phyloP scores from a whole-genome alignment of 2,329 filamentous ascomycete species.

The Magnaporthiopsis poae region DNA sequence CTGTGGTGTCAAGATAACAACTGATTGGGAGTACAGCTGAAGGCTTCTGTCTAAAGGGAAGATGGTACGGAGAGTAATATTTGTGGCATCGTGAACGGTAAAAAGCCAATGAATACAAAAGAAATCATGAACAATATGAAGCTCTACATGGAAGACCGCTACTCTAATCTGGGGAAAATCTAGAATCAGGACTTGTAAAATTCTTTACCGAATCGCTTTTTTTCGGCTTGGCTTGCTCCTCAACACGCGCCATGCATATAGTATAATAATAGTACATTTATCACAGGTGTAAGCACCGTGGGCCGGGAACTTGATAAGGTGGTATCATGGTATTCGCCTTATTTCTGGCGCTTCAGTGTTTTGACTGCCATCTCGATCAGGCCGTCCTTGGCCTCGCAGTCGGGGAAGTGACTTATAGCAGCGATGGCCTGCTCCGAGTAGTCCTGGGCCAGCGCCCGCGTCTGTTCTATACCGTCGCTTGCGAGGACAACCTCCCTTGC shows the following conservation, averaged over 20 bases:
- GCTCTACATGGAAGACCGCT: too few relatives aligned
- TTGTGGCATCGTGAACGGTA: neutral
- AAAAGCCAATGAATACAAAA: neutral
- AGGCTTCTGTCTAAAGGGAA: neutral
- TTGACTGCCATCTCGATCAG: conserved; percentile 90
- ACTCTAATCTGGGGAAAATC: neutral
- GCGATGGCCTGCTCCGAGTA: conserved; percentile 81
- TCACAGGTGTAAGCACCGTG: neutral
- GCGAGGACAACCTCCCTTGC: conserved; percentile 74
- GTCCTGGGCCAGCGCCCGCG: conserved; percentile 76
- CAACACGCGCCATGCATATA: neutral
- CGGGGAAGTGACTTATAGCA: conserved; percentile 75
- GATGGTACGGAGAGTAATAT: neutral
- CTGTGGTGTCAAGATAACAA: conserved; percentile 18
- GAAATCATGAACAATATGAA: too few relatives aligned
- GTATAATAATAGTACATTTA: conserved; percentile 1
- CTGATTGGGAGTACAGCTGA: neutral
- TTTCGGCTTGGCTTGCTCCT: neutral
- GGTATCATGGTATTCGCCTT: conserved; percentile 16
- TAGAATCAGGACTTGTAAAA: neutral
- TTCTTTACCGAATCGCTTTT: neutral
- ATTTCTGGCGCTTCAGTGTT: conserved; percentile 82
- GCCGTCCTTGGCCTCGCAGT: conserved; percentile 88
- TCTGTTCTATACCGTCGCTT: conserved; percentile 85
- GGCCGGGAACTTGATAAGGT: neutral